Conservation (phyloP, 2,329 filamentous ascomycete species). For the Aspergillus piperis region DNA sequence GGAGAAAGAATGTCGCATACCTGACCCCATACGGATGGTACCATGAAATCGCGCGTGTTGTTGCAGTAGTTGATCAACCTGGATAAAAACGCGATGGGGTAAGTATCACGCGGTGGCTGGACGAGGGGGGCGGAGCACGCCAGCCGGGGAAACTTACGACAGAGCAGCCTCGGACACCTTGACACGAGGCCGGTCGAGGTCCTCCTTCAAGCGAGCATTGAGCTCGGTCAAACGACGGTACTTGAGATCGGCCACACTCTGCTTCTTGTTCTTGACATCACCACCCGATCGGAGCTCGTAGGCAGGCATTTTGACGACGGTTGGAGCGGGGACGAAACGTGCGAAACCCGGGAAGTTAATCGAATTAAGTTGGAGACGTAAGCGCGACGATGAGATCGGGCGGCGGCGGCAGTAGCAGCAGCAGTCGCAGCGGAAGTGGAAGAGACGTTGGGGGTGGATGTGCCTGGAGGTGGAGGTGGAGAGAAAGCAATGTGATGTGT, state of each 20-base stretch:
- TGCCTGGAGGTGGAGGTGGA: background rate
- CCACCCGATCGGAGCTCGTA: slow-evolving; percentile 68
- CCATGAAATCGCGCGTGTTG: slow-evolving; percentile 98
- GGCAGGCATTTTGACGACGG: slow-evolving; percentile 54
- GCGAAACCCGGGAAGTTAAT: background rate
- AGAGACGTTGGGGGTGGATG: slow-evolving; percentile 3
- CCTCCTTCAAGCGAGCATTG: slow-evolving; percentile 92
- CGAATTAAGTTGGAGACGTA: background rate
- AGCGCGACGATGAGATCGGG: slow-evolving; percentile 1
- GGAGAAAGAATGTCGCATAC: slow-evolving; percentile 43
- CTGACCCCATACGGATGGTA: slow-evolving; percentile 92
- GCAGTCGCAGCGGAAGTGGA: slow-evolving; percentile 12
- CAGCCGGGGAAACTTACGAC: slow-evolving; percentile 59
- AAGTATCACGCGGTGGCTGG: background rate
- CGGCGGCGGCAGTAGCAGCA: slow-evolving; percentile 40
- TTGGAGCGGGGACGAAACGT: background rate
- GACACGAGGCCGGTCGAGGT: slow-evolving; percentile 91
- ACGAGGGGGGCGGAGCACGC: slow-evolving; percentile 9
- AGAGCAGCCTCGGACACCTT: slow-evolving; percentile 91
- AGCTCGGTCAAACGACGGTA: slow-evolving; percentile 93
- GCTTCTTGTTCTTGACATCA: slow-evolving; percentile 85
- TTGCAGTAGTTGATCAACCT: slow-evolving; percentile 99
- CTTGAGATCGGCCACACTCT: slow-evolving; percentile 99
- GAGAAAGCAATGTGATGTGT: background rate
- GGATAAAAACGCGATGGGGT: slow-evolving; percentile 20